Percentiles rank a stretch among this genome's conserved stretches.
Conservation (phyloP, 441 rosid genomes). For the Biscutella laevigata region DNA sequence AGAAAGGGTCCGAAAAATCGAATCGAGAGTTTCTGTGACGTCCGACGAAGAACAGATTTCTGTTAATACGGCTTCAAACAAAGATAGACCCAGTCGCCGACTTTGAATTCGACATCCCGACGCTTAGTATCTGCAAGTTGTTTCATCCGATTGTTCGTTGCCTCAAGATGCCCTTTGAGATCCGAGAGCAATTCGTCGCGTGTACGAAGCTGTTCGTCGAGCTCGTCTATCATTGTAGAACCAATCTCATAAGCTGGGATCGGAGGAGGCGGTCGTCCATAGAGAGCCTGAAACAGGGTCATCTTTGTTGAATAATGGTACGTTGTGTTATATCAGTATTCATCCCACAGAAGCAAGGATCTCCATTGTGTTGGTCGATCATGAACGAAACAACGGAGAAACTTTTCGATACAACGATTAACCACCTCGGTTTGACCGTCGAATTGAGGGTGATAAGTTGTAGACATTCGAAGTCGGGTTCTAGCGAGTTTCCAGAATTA, state of each 20-base stretch:
- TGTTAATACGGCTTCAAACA: background rate
- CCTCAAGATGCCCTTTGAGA: background rate
- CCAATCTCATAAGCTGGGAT: background rate
- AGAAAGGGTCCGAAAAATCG: background rate
- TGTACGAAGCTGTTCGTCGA: background rate
- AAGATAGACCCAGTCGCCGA: background rate
- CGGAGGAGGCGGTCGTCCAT: background rate
- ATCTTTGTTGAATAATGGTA: background rate
- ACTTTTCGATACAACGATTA: background rate
- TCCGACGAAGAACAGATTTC: fast-evolving
- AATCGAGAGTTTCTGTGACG: background rate
- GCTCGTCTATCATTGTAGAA: background rate
- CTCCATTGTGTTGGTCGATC: background rate
- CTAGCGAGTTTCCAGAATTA: background rate
- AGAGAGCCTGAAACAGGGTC: background rate
- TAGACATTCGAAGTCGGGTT: background rate
- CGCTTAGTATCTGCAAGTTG: background rate
- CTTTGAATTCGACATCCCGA: fast-evolving
- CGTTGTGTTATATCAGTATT: background rate
- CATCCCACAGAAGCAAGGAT: background rate
- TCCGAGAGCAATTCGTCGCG: background rate
- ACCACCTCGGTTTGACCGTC: background rate
- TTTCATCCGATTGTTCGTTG: background rate
- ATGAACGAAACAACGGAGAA: background rate
- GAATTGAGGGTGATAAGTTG: background rate